phyloP scores from a whole-genome alignment of 495 filamentous ascomycete genomes.

The Paragyromitra xinjiangensis region DNA sequence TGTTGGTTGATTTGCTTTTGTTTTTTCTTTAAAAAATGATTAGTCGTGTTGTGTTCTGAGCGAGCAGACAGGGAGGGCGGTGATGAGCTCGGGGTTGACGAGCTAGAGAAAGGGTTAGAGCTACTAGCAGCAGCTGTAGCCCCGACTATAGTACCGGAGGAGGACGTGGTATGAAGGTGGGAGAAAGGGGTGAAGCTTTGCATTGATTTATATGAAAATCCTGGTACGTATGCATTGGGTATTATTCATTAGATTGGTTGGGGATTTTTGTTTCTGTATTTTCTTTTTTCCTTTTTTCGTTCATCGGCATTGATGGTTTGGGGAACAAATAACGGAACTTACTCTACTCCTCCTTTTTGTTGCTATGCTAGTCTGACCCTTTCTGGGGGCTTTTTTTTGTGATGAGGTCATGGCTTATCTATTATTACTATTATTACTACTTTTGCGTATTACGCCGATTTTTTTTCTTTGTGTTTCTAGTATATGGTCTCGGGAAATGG shows the following conservation, averaged over 20 bases:
- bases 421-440: constrained; percentile 10
- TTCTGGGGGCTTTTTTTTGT: background rate
- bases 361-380: background rate
- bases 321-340: constrained; percentile 11
- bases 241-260: constrained; percentile 18
- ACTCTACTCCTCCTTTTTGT: constrained; percentile 2
- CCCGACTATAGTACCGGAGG: background rate
- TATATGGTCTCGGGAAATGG: background rate
- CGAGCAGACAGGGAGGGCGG: background rate
- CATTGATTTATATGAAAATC: constrained; percentile 8
- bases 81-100: constrained; percentile 5
- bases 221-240: constrained; percentile 18
- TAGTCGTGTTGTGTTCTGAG: constrained; percentile 2
- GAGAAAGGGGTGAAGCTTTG: background rate
- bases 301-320: constrained; percentile 3
- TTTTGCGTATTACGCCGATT: background rate
- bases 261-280: constrained; percentile 14
- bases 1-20: constrained; percentile 16
- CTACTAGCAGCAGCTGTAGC: background rate
- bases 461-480: background rate
- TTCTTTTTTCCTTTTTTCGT: background rate
- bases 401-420: background rate
- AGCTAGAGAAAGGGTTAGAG: constrained; percentile 3
- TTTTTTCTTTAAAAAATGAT: constrained; percentile 15
- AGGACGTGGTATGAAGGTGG: background rate